These are phyloP conservation scores for Pseudonitzschia pungens DNA, from an alignment of 108 stramenopile species.

Conservation along the genomic window DNA sequence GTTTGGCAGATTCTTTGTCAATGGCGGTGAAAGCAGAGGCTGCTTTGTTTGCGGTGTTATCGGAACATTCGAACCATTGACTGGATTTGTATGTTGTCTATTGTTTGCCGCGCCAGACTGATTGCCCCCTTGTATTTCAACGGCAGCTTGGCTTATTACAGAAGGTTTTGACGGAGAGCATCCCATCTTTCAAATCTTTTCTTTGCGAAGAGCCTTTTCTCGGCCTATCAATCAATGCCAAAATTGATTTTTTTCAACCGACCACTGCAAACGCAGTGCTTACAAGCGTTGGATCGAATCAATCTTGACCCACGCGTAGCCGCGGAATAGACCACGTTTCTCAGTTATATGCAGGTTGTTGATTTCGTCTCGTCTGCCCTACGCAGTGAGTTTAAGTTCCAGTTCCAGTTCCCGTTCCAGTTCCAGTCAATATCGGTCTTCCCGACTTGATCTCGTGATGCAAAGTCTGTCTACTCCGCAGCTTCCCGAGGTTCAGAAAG, in stretches of 20 bases:
- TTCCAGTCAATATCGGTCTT: neutral
- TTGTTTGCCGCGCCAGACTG: neutral
- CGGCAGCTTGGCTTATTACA: neutral
- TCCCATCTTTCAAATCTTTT: neutral
- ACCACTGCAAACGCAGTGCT: too few species aligned
- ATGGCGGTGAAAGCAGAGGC: neutral
- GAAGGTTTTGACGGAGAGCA: neutral
- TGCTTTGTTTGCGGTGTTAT: neutral
- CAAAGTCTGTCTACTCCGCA: neutral
- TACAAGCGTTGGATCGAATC: neutral
- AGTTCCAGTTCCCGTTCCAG: neutral
- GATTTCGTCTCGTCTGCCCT: neutral
- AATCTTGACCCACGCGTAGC: neutral
- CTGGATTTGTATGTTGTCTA: neutral
- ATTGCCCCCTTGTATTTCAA: neutral
- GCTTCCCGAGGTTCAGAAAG: neutral
- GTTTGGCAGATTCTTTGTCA: neutral
- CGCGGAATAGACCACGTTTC: neutral
- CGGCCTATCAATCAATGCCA: neutral
- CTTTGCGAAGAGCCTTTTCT: neutral
- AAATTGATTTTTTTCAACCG: too few species aligned
- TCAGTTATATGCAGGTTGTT: neutral
- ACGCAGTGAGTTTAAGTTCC: neutral
- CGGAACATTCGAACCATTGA: neutral
- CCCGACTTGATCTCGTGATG: too few species aligned